A percentile compares a stretch with the other conserved stretches of the same genome.
phyloP scores from a whole-genome alignment of 1,139 yeast species.

The Geotrichum bryndzae region DNA sequence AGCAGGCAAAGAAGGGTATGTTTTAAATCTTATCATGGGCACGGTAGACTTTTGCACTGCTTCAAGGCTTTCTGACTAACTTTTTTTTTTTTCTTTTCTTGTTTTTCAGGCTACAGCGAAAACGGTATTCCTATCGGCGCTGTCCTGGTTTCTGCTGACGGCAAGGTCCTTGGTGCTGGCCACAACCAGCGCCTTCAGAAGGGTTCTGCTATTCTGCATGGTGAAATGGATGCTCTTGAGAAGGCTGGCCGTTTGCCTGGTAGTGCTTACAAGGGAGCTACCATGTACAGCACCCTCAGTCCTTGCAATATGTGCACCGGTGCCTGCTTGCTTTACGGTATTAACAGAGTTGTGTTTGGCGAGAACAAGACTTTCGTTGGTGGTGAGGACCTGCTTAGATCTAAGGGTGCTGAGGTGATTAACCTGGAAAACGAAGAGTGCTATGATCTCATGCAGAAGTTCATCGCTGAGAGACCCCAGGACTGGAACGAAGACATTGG shows the following conservation, averaged over 20 bases:
- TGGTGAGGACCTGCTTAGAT: conserved; percentile 60
- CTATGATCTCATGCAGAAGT: conserved; percentile 64
- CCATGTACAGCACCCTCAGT: conserved; percentile 81
- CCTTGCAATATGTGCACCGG: conserved; percentile 97
- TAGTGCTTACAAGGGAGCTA: conserved; percentile 50
- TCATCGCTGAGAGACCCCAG: conserved; percentile 62
- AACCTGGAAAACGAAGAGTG: conserved; percentile 64
- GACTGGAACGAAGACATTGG: conserved; percentile 94
- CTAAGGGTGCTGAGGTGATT: conserved; percentile 68
- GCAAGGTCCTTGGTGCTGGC: conserved; percentile 76
- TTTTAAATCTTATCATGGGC: neutral
- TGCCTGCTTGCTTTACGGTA: conserved; percentile 81
- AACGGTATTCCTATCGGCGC: conserved; percentile 93
- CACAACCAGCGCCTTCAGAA: conserved; percentile 87
- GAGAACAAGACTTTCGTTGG: conserved; percentile 79
- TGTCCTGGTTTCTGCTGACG: conserved; percentile 67
- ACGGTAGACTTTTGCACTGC: neutral
- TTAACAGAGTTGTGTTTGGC: conserved; percentile 79
- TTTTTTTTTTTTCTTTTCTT: conserved; percentile 1
- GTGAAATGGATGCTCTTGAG: conserved; percentile 83
- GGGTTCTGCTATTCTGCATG: conserved; percentile 69
- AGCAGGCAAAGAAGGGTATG: conserved; percentile 33
- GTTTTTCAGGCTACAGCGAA: conserved; percentile 49
- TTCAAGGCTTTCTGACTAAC: neutral
- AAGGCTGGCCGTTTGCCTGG: conserved; percentile 80